Evolutionary conservation across 257 asterid species (phyloP).

Genomic region (Pogostemon cablin): DNA sequence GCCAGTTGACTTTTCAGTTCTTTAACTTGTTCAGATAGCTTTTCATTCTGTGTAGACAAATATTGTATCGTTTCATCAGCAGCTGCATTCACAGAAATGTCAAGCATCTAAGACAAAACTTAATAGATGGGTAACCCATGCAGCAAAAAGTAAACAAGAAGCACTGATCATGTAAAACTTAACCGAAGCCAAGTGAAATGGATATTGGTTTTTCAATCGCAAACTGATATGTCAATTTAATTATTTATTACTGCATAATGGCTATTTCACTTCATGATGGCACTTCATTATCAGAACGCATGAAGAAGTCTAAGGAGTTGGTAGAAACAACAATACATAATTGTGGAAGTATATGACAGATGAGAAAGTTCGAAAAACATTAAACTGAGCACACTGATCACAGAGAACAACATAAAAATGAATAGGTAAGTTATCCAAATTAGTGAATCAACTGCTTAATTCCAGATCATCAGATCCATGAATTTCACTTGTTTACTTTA

Average conservation of each 20-base stretch:
- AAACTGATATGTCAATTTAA: neutral
- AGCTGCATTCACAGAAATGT: slow-evolving; percentile 51
- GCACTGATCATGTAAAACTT: slow-evolving; percentile 7
- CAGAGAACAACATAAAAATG: neutral
- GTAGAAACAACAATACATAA: slow-evolving; percentile 6
- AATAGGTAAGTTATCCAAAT: neutral
- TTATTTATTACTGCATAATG: neutral
- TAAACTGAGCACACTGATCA: neutral
- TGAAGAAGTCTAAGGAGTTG: neutral
- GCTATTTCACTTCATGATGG: too few relatives aligned
- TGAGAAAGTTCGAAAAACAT: slow-evolving; percentile 6
- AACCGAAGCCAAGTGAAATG: neutral
- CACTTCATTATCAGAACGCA: neutral
- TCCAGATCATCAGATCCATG: neutral
- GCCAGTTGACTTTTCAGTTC: slow-evolving; percentile 62
- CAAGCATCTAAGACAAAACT: slow-evolving; percentile 19
- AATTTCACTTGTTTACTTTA: neutral
- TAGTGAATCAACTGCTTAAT: slow-evolving; percentile 2
- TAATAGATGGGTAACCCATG: neutral
- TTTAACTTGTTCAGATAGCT: slow-evolving; percentile 50
- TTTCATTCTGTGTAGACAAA: slow-evolving; percentile 67
- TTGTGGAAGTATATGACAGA: neutral
- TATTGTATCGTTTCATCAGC: slow-evolving; percentile 70
- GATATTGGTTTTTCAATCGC: neutral
- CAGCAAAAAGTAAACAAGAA: neutral